A percentile compares a stretch with the other conserved stretches of the same genome.
phyloP scores from a whole-genome alignment of 768 basidiomycete genomes.

The Tricholoma hemisulphureum region DNA sequence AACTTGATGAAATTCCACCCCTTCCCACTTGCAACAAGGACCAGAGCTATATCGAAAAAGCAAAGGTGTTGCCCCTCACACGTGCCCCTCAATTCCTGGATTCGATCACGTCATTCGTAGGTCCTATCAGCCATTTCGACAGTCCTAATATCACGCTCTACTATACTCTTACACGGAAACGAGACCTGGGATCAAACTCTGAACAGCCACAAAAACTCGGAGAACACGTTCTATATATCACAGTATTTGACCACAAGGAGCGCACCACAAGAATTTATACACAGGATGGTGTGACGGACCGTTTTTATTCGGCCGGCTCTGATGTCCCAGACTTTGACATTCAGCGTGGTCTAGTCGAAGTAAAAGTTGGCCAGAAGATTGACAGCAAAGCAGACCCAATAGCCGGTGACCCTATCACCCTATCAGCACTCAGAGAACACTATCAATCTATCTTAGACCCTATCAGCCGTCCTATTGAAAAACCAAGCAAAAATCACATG shows the following conservation, averaged over 20 bases:
- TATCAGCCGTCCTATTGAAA: no score
- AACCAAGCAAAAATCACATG: no score
- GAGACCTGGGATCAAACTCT: not conserved
- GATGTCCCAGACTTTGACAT: no score
- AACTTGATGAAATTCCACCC: not conserved
- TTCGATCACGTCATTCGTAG: constrained; percentile 9
- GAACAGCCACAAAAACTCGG: not conserved
- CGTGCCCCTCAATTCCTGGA: constrained; percentile 8
- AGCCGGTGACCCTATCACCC: no score
- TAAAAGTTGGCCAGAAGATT: no score
- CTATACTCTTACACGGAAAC: constrained; percentile 9
- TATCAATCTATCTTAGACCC: no score
- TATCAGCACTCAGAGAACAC: no score
- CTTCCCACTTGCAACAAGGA: not conserved
- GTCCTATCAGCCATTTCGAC: constrained; percentile 5
- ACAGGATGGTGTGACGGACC: no score
- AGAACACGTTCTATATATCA: constrained; percentile 9
- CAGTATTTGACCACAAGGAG: constrained; percentile 8
- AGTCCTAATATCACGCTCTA: constrained; percentile 6
- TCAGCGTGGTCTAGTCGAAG: no score
- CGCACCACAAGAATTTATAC: constrained; percentile 8
- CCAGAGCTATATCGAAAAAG: not conserved
- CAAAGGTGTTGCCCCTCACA: constrained; percentile 1
- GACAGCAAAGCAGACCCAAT: no score
- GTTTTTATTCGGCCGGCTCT: no score